These are phyloP conservation scores for Houttuynia cordata DNA, from an alignment of 164 flowering plant species.

Conservation along the genomic window DNA sequence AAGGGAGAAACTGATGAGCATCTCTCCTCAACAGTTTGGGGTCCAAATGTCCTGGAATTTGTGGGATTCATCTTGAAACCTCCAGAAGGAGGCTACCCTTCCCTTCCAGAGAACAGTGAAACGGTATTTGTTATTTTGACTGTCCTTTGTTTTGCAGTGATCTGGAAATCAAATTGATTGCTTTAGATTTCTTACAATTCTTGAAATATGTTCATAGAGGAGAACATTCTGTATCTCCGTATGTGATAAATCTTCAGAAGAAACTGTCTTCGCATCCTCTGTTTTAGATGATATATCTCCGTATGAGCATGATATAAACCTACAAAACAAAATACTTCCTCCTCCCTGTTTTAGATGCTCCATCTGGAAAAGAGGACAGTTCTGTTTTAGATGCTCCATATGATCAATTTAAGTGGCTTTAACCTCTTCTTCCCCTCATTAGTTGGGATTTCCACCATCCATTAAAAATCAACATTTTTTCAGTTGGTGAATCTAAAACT, in stretches of 20 bases:
- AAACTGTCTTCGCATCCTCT: background rate
- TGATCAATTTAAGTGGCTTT: too few species aligned
- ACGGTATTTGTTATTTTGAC: constrained; percentile 37
- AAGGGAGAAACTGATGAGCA: constrained; percentile 10
- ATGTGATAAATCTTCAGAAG: background rate
- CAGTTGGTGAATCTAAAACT: too few species aligned
- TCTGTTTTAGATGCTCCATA: too few species aligned
- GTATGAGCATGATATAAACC: background rate
- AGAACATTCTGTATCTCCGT: background rate
- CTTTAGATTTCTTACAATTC: background rate
- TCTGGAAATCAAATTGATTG: background rate
- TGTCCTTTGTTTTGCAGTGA: too few species aligned
- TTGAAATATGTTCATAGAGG: background rate
- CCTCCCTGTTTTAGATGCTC: too few species aligned
- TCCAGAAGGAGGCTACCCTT: constrained; percentile 67
- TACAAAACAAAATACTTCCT: background rate
- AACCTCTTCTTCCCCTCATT: too few species aligned
- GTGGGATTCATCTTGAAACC: constrained; percentile 71
- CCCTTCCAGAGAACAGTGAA: constrained; percentile 67
- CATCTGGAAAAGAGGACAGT: too few species aligned
- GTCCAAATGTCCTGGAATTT: constrained; percentile 43
- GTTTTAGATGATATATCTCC: too few species aligned
- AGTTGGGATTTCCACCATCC: too few species aligned
- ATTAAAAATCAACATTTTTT: too few species aligned
- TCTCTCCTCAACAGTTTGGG: constrained; percentile 31